Evolutionary conservation across 73 alveolate genomes (phyloP), one percentile per base, ranked within the genome.

Genomic region (Paramecium biaurelia): DNA sequence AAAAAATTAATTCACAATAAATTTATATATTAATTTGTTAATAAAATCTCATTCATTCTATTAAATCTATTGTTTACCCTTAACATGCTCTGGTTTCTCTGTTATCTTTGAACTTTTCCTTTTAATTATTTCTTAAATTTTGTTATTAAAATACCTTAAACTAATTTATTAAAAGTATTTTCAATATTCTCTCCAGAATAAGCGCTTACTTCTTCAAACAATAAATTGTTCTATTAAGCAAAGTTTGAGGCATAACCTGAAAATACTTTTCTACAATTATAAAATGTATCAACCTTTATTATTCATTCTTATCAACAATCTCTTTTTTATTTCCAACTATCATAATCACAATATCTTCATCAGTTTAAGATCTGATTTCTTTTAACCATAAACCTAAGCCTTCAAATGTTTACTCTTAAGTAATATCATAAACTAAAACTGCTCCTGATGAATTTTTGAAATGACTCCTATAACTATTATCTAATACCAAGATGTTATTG

Each of bases 371-470:
- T 76, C 89, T 92, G 63, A 95, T 58, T 38, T 87, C 94, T 26
- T 57, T 23, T 76, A 93, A 58, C 98, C 97, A 95, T 32, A 85
- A 76, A 32, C 85, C 79, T 21, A 93, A 86, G 58, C 85, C 76
- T 24, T 95, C 45, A 84, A 93, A 95, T 43, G 97, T 89, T 26
- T 76, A 58, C 42, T 57, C 26, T 30, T 59, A 28, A 26, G 96
- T 88, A 30, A 93, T 93, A 14, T 90, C 93, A 70, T 89, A 95
- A 1, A 95, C 96, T 47, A 95, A 53, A 26, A 95, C 59, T 23
- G 94, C 96, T 23, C 96, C 98, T 14, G 76, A 93, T 0, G 98
- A 92, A 45, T 92, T 89, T 84, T 93, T 86, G 58, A 70, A 95
- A 92, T 95, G 96, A 21, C 92, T 84, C 4, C 93, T 45, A 45